Evolutionary conservation across 2,329 filamentous ascomycete species (phyloP).

Genomic region (Trichoderma harzianum): DNA sequence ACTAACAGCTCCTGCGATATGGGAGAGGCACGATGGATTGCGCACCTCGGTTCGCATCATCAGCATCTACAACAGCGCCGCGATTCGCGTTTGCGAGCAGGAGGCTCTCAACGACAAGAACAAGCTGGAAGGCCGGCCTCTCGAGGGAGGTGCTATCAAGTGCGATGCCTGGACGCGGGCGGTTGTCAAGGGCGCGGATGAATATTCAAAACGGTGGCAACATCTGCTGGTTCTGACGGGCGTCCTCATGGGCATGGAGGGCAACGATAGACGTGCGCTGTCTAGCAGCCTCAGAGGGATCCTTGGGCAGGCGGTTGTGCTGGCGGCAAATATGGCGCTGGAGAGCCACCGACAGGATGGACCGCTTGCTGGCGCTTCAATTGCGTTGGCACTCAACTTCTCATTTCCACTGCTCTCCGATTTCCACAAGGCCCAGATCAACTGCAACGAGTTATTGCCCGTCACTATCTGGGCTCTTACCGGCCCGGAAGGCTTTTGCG

Average conservation of each 20-base stretch:
- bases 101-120: conserved; percentile 38
- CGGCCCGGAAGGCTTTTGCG: conserved; percentile 69
- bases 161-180: conserved; percentile 56
- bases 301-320: conserved; percentile 70
- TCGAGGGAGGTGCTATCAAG: conserved; percentile 42
- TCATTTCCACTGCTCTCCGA: conserved; percentile 70
- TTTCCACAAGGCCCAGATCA: conserved; percentile 53
- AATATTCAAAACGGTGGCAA: conserved; percentile 68
- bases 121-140: conserved; percentile 21
- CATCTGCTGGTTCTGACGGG: conserved; percentile 79
- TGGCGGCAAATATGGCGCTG: conserved; percentile 74
- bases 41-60: conserved; percentile 63
- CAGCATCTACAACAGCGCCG: conserved; percentile 69
- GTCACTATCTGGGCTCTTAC: conserved; percentile 65
- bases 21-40: conserved; percentile 58
- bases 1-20: conserved; percentile 68
- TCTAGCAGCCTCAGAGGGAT: conserved; percentile 60
- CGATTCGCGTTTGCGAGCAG: conserved; percentile 50
- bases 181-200: conserved; percentile 56
- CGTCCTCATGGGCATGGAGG: conserved; percentile 72
- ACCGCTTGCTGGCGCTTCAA: conserved; percentile 44
- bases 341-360: conserved; percentile 41
- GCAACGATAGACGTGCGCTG: conserved; percentile 60
- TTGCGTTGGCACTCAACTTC: conserved; percentile 72
- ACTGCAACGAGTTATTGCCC: conserved; percentile 69